phyloP scores from a whole-genome alignment of 2,329 filamentous ascomycete species.

The Aureobasidium sp. region DNA sequence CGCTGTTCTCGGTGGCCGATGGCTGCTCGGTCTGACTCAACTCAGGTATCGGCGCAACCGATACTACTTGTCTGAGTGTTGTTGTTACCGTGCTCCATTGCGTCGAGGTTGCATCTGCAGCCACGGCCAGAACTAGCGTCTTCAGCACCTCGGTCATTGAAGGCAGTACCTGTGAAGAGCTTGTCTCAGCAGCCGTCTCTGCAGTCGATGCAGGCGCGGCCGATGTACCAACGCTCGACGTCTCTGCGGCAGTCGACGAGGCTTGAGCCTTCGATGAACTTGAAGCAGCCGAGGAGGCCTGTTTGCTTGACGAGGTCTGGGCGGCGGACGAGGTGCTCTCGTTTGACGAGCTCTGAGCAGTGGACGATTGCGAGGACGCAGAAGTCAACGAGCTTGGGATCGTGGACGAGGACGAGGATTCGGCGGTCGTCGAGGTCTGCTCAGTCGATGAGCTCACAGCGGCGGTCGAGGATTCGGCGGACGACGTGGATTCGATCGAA shows the following conservation, averaged over 20 bases:
- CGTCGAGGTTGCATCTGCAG: not conserved
- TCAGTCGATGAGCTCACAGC: not conserved
- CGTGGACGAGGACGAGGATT: not conserved
- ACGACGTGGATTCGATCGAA: not conserved
- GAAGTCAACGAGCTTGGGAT: conserved; percentile 41
- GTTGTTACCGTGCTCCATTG: not conserved
- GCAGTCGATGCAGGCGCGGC: conserved; percentile 10
- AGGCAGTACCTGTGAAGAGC: not conserved
- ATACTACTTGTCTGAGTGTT: not conserved
- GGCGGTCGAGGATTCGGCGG: not conserved
- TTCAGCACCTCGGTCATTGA: not conserved
- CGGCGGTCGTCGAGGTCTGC: not conserved
- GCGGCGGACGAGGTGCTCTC: not conserved
- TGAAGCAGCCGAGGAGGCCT: not conserved
- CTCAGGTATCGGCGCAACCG: not conserved
- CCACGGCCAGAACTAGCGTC: not conserved
- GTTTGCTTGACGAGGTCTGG: not conserved
- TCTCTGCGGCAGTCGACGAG: not conserved
- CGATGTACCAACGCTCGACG: not conserved
- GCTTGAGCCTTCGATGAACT: not conserved
- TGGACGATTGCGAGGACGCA: conserved; percentile 68
- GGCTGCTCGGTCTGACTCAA: not conserved
- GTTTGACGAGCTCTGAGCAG: not conserved
- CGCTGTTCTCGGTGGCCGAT: not conserved
- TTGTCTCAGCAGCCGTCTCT: not conserved